These are phyloP conservation scores for Kluyveromyces nonfermentans DNA, from an alignment of 805 yeast genomes.

Conservation along the genomic window DNA sequence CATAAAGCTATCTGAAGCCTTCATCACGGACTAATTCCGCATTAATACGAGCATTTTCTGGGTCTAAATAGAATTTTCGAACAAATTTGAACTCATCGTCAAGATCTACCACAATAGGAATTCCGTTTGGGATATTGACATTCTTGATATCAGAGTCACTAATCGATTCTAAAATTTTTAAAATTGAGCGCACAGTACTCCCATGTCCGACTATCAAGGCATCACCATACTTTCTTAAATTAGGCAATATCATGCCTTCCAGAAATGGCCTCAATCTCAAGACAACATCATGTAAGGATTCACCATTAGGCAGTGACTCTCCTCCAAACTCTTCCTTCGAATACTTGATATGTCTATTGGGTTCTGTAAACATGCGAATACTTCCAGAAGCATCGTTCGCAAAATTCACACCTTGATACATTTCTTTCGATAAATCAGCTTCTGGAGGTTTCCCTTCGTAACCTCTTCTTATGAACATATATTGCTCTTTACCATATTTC, in stretches of 20 bases:
- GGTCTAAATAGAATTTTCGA: slow-evolving; percentile 62
- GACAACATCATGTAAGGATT: slow-evolving; percentile 64
- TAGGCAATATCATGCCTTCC: slow-evolving; percentile 38
- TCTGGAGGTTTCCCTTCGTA: slow-evolving; percentile 63
- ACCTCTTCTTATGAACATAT: slow-evolving; percentile 73
- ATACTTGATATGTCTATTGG: slow-evolving; percentile 28
- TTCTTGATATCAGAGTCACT: slow-evolving; percentile 61
- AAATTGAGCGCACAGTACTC: slow-evolving; percentile 65
- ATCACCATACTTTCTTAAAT: slow-evolving; percentile 39
- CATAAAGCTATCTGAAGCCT: slow-evolving; percentile 37
- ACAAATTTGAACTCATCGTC: slow-evolving; percentile 38
- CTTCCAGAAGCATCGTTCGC: slow-evolving; percentile 14
- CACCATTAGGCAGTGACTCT: slow-evolving; percentile 53
- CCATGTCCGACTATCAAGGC: slow-evolving; percentile 75
- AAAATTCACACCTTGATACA: slow-evolving; percentile 31
- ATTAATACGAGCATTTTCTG: slow-evolving; percentile 68
- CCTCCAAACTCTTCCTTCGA: slow-evolving; percentile 30
- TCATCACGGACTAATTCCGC: slow-evolving; percentile 75
- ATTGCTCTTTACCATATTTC: slow-evolving; percentile 61
- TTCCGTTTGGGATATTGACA: slow-evolving; percentile 75
- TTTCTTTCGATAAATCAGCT: slow-evolving; percentile 27
- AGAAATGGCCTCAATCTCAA: slow-evolving; percentile 54
- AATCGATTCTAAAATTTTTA: slow-evolving; percentile 57
- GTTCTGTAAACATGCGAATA: slow-evolving; percentile 30
- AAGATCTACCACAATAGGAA: slow-evolving; percentile 63